Conservation (phyloP, 78 protist species). For the Dictyostelium brefeldianum region DNA sequence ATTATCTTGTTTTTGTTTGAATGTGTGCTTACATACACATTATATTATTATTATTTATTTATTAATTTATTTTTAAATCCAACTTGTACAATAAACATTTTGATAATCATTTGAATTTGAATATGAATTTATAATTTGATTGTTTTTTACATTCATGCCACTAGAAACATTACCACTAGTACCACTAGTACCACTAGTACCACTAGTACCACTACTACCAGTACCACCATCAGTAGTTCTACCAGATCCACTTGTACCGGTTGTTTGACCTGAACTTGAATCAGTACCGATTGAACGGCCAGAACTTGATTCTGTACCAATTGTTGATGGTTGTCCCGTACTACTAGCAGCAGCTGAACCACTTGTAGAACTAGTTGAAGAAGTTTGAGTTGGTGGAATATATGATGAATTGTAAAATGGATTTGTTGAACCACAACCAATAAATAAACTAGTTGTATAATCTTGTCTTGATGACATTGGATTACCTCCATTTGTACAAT, state of each 20-base stretch:
- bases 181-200: not conserved
- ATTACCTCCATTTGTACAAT: not conserved
- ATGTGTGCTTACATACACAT: too few relatives aligned
- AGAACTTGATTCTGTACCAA: too few relatives aligned
- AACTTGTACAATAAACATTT: too few relatives aligned
- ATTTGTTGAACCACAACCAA: not conserved
- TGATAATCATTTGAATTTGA: too few relatives aligned
- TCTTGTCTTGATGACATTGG: not conserved
- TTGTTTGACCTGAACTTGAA: not conserved
- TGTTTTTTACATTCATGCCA: too few relatives aligned
- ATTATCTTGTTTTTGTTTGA: too few relatives aligned
- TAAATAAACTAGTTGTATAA: not conserved
- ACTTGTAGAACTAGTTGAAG: not conserved
- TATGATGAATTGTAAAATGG: constrained; percentile 8
- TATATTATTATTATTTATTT: too few relatives aligned
- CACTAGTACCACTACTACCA: not conserved
- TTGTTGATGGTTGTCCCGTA: too few relatives aligned
- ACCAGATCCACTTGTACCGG: too few relatives aligned
- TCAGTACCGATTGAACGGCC: too few relatives aligned
- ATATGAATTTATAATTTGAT: too few relatives aligned
- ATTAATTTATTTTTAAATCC: too few relatives aligned
- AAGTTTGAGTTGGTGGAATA: not conserved
- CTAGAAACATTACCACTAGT: not conserved
- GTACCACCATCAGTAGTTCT: not conserved
- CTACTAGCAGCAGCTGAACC: not conserved